These are phyloP conservation scores for Fusarium subtropicale DNA, from an alignment of 2,329 filamentous ascomycete genomes.

Conservation along the genomic window DNA sequence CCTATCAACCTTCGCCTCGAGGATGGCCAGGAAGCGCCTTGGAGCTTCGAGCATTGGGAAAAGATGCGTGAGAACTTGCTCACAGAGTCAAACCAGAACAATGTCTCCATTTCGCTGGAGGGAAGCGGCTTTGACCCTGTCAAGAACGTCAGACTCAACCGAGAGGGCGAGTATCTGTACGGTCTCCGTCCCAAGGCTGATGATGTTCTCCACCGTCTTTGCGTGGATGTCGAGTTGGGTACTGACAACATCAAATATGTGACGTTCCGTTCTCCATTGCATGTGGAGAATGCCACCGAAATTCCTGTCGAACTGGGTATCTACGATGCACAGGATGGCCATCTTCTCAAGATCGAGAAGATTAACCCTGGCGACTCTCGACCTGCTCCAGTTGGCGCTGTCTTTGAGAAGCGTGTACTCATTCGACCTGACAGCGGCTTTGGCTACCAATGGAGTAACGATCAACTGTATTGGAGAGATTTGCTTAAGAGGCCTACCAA, in stretches of 20 bases:
- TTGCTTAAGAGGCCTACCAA: conserved; percentile 84
- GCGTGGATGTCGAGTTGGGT: conserved; percentile 93
- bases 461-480: conserved; percentile 93
- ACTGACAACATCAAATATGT: conserved; percentile 98
- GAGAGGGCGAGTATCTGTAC: conserved; percentile 95
- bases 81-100: conserved; percentile 81
- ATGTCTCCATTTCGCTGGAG: conserved; percentile 86
- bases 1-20: conserved; percentile 79
- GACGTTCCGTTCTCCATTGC: conserved; percentile 88
- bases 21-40: conserved; percentile 91
- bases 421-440: conserved; percentile 95
- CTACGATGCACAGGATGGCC: conserved; percentile 86
- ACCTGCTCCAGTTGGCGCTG: conserved; percentile 91
- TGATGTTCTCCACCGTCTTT: conserved; percentile 84
- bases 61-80: conserved; percentile 94
- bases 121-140: conserved; percentile 94
- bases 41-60: conserved; percentile 97
- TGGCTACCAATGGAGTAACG: conserved; percentile 93
- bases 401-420: conserved; percentile 87
- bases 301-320: conserved; percentile 95
- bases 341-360: conserved; percentile 97
- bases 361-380: conserved; percentile 90
- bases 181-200: conserved; percentile 89
- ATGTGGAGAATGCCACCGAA: conserved; percentile 96
- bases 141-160: conserved; percentile 86